Conservation (phyloP, 2,329 filamentous ascomycete genomes). For the Pezicula carpinea region DNA sequence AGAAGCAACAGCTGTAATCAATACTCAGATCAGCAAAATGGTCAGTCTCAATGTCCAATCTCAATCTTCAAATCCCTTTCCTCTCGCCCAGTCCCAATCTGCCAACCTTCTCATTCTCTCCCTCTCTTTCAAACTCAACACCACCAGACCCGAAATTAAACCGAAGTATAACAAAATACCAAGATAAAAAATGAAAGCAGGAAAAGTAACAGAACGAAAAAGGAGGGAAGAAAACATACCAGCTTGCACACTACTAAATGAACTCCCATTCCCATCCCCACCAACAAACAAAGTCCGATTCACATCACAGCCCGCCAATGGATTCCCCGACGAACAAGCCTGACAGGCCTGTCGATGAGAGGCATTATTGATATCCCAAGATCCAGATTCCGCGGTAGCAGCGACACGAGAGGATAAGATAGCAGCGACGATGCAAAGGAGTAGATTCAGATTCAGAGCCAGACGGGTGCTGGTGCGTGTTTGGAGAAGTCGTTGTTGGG, state of each 20-base stretch:
- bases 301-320: conserved; percentile 22
- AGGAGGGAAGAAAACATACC: conserved; percentile 9
- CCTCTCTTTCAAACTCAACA: not conserved
- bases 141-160: not conserved
- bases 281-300: conserved; percentile 18
- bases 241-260: conserved; percentile 22
- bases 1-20: not conserved
- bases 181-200: conserved; percentile 22
- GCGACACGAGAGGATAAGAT: not conserved
- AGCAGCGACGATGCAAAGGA: not conserved
- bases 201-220: conserved; percentile 8
- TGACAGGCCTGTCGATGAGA: conserved; percentile 19
- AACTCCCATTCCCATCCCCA: conserved; percentile 7
- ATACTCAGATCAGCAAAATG: too few species aligned
- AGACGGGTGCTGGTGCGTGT: too few species aligned
- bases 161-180: conserved; percentile 8
- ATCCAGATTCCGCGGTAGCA: not conserved
- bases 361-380: conserved; percentile 20
- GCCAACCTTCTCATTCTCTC: not conserved
- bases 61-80: not conserved
- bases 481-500: too few species aligned
- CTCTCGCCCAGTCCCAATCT: not conserved
- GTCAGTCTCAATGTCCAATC: too few species aligned
- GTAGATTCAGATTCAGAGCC: not conserved
- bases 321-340: conserved; percentile 10